Percentiles rank a stretch among this genome's conserved stretches.
Conservation (phyloP, 1,284 basidiomycete genomes). For the Leccinum variabile region DNA sequence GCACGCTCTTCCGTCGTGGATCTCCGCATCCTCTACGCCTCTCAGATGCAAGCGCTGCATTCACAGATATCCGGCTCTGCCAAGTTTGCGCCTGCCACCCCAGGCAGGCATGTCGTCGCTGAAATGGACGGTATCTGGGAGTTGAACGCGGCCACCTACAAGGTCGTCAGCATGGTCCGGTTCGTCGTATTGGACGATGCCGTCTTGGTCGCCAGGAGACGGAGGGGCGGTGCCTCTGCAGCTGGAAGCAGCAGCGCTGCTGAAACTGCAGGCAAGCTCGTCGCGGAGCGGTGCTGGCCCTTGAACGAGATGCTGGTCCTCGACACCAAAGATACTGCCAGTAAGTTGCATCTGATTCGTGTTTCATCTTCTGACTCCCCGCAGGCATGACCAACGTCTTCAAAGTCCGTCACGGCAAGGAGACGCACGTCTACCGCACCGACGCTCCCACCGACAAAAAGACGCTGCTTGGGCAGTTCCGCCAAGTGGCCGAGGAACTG, state of each 20-base stretch:
- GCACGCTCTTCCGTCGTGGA: constrained; percentile 91
- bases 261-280: constrained; percentile 62
- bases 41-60: constrained; percentile 91
- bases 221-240: constrained; percentile 45
- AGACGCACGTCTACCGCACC: constrained; percentile 91
- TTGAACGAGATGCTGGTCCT: constrained; percentile 91
- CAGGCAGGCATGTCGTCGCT: constrained; percentile 87
- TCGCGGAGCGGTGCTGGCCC: constrained; percentile 92
- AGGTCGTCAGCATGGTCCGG: constrained; percentile 82
- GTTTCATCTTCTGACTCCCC: constrained; percentile 5
- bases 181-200: constrained; percentile 93
- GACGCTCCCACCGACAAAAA: constrained; percentile 85
- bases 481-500: constrained; percentile 90
- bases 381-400: constrained; percentile 92
- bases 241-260: constrained; percentile 31
- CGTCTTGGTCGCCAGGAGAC: constrained; percentile 79
- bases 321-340: constrained; percentile 92
- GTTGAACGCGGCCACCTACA: constrained; percentile 95
- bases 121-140: constrained; percentile 86
- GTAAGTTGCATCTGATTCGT: constrained; percentile 44
- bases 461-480: constrained; percentile 79
- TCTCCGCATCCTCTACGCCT: constrained; percentile 89
- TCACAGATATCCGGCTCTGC: constrained; percentile 93
- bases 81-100: constrained; percentile 89
- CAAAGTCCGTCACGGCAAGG: constrained; percentile 92